These are phyloP conservation scores for Candida nanaspora DNA, from an alignment of 805 yeast genomes.

Conservation along the genomic window DNA sequence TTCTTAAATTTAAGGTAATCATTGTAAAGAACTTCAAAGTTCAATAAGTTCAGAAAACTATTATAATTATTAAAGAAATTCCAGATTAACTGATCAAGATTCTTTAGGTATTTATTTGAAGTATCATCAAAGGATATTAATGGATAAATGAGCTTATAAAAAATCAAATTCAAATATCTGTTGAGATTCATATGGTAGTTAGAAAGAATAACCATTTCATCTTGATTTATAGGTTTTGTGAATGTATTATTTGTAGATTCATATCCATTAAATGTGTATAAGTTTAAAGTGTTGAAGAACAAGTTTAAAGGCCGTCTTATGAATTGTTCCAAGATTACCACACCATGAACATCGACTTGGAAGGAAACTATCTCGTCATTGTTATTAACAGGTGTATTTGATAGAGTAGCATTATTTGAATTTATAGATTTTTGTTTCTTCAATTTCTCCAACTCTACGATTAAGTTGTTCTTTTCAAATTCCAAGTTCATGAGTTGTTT, in stretches of 20 bases:
- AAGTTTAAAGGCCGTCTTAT: slow-evolving; percentile 18
- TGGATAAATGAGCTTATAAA: slow-evolving; percentile 27
- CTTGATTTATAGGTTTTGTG: slow-evolving; percentile 3
- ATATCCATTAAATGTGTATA: slow-evolving; percentile 24
- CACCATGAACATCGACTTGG: slow-evolving; percentile 14
- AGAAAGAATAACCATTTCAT: slow-evolving; percentile 15
- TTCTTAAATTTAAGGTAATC: slow-evolving; percentile 43
- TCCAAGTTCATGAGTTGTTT: slow-evolving; percentile 54
- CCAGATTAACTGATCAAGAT: slow-evolving; percentile 37
- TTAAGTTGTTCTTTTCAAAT: slow-evolving; percentile 39
- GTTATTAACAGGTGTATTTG: slow-evolving; percentile 2
- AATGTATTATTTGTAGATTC: slow-evolving; percentile 12
- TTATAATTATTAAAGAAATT: slow-evolving; percentile 47
- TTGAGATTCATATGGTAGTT: slow-evolving; percentile 30
- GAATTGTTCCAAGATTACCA: slow-evolving; percentile 20
- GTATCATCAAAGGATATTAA: slow-evolving; percentile 13
- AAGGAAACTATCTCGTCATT: slow-evolving; percentile 8
- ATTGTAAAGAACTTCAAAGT: slow-evolving; percentile 45
- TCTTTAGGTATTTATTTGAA: slow-evolving; percentile 7
- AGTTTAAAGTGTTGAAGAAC: slow-evolving; percentile 13
- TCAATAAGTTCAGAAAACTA: slow-evolving; percentile 47
- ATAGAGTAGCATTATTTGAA: background rate
- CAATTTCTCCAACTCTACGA: slow-evolving; percentile 25
- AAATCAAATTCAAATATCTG: slow-evolving; percentile 25
- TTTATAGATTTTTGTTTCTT: slow-evolving; percentile 7